Evolutionary conservation across 306 rosid genomes (phyloP).

Genomic region (Hippophae tibetana): DNA sequence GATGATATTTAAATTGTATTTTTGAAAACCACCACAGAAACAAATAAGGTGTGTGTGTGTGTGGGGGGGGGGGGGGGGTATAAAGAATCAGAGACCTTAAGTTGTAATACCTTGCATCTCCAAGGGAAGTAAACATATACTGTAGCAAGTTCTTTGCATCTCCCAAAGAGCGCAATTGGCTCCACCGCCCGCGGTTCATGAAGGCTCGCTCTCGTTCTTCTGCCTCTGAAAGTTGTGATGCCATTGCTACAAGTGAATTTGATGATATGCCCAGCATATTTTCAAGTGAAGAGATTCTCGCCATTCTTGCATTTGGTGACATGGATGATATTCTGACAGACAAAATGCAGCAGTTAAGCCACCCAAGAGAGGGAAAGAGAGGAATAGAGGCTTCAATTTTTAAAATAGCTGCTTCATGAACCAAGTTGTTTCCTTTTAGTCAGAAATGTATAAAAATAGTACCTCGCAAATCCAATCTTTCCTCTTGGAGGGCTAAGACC

Average conservation of each 20-base stretch:
- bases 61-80: too few relatives aligned
- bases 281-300: conserved; percentile 88
- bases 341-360: conserved; percentile 23
- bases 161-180: conserved; percentile 94
- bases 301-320: conserved; percentile 97
- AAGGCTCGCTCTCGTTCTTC: conserved; percentile 98
- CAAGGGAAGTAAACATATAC: conserved; percentile 84
- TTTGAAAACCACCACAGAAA: too few relatives aligned
- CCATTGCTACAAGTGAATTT: conserved; percentile 97
- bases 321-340: conserved; percentile 75
- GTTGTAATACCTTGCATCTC: conserved; percentile 66
- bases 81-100: too few relatives aligned
- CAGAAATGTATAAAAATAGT: neutral
- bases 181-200: conserved; percentile 96
- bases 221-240: conserved; percentile 99
- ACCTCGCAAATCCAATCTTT: conserved; percentile 89
- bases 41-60: too few relatives aligned
- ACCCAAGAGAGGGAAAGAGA: conserved; percentile 15
- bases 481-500: conserved; percentile 96
- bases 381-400: neutral
- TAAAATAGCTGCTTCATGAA: conserved; percentile 17
- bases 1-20: too few relatives aligned
- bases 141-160: conserved; percentile 96
- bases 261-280: conserved; percentile 90
- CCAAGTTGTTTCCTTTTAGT: conserved; percentile 3